Evolutionary conservation across 768 basidiomycete species (phyloP).

Genomic region (Naganishia randhawae): DNA sequence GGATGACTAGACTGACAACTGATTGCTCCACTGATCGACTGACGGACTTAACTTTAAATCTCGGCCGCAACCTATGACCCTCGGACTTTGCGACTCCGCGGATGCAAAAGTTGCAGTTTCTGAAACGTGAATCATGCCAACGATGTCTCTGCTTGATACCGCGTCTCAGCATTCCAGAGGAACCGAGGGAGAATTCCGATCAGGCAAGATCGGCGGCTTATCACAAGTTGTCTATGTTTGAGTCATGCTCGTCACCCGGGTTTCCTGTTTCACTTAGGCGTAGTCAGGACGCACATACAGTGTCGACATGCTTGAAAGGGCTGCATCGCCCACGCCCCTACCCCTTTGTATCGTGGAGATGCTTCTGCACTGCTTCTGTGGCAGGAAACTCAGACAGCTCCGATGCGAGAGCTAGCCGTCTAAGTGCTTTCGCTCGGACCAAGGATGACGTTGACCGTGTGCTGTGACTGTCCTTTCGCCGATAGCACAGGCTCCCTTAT

Average conservation of each 20-base stretch:
- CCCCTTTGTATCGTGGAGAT: too few relatives aligned
- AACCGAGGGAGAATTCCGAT: background rate
- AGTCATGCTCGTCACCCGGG: background rate
- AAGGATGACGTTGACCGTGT: background rate
- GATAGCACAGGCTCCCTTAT: background rate
- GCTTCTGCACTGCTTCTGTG: too few relatives aligned
- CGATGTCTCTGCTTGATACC: background rate
- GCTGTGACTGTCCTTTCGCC: background rate
- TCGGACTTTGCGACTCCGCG: too few relatives aligned
- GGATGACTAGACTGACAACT: too few relatives aligned
- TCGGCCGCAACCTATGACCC: too few relatives aligned
- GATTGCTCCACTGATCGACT: too few relatives aligned
- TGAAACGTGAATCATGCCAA: constrained; percentile 2
- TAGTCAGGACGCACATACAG: too few relatives aligned
- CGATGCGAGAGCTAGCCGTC: background rate
- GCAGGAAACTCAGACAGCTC: too few relatives aligned
- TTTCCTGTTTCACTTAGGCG: background rate
- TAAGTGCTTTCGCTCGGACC: background rate
- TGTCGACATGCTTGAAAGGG: too few relatives aligned
- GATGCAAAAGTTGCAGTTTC: background rate
- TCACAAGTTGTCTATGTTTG: background rate
- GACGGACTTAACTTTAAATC: too few relatives aligned
- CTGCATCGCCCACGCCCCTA: too few relatives aligned
- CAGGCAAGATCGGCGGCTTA: background rate
- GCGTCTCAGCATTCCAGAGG: background rate